Base-by-base conservation (phyloP, 208 protist species). In the Wallacemonas sp. region DNA sequence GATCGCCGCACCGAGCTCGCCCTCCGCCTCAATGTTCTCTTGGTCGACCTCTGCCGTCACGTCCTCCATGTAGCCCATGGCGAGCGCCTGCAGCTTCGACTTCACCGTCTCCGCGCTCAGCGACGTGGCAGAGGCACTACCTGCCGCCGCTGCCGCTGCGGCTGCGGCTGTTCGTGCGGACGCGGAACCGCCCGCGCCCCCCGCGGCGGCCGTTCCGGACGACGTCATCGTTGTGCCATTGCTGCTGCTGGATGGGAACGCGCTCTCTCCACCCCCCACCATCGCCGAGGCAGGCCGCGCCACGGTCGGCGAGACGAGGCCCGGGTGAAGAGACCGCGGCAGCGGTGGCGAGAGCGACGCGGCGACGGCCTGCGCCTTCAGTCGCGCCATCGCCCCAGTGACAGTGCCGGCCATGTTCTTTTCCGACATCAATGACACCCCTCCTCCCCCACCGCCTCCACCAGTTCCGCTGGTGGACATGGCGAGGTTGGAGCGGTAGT, bases 11-110 rank as follows among this genome's bases (percentile, higher is more conserved):
- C 52, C 52, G 10, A 29, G 36, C 31, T 59, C 52, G 18, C 52
- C 52, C 22, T 59, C 52, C 32, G 52, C 20, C 32, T 59, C 52
- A 10, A 59, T 5, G 20, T 31, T 25, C 42, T 67, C 63, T 18
- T 61, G 39, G 41, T 68, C 61, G n/a, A 72, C 41, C 7, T 44
- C 38, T 7, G 52, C 61, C 0, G 61, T 59, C 2, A 66, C 41
- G 36, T 59, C 57, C 3, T 26, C 39, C 10, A 22, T 39, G 39
- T 50, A 7, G 44, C 28, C 61, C 8, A 54, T 38, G 42, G 61
- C 20, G 3, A 41, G 18, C 61, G 44, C 29, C 12, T 23, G 50
- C 64, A 72, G 57, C 73, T 33, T 64, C n/a, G 41, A 3, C 39
- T 49, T 18, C 11, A 29, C 20, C 8, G 65, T 31, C 16, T 67